Evolutionary conservation across 108 stramenopile genomes (phyloP), one percentile per base, ranked within the genome.

Genomic region (Discostella stelligeroides): DNA sequence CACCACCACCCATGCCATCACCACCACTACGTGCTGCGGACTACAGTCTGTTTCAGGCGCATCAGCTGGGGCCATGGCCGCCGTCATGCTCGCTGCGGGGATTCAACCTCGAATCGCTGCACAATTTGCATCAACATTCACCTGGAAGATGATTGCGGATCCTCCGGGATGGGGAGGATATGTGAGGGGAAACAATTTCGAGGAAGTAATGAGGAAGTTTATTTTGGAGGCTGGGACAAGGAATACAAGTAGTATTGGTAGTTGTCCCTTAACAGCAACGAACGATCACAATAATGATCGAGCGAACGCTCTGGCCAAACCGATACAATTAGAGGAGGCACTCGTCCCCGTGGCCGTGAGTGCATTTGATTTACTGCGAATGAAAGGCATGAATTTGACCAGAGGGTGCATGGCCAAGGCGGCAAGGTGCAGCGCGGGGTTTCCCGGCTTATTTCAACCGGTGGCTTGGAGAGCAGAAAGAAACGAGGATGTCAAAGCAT

Each of bases 41-140:
- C 47, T 83, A 13, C 64, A 69, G 53, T 85, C 84, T 10, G 86
- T 88, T 0, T 72, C 92, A 1, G 92, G 92, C 11, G 92, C 89
- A 28, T 87, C 86, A 6, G 89, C 92, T 1, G 92, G 92, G 18
- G 92, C 92, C 30, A 92, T 92, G 92, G 88, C 89, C 14, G 92
- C 92, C 15, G 78, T 90, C 8, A 68, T 90, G 55, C 75, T 92
- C 43, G 83, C 87, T 2, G 79, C 88, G 0, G 92, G 88, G 13
- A 72, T 87, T 10, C 60, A 83, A 13, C 92, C 89, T 9, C 71
- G 73, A 5, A 40, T 60, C 3, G 88, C 87, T 34, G 82, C 86
- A 3, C 75, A 82, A 8, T 88, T 85, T 67, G 79, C 81, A 18
- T 63, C 73, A 15, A 68, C 49, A 15, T 70, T 92, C 14, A 72